Evolutionary conservation across 148 eudicot genomes (phyloP).

Genomic region (Camellia granthamiana): DNA sequence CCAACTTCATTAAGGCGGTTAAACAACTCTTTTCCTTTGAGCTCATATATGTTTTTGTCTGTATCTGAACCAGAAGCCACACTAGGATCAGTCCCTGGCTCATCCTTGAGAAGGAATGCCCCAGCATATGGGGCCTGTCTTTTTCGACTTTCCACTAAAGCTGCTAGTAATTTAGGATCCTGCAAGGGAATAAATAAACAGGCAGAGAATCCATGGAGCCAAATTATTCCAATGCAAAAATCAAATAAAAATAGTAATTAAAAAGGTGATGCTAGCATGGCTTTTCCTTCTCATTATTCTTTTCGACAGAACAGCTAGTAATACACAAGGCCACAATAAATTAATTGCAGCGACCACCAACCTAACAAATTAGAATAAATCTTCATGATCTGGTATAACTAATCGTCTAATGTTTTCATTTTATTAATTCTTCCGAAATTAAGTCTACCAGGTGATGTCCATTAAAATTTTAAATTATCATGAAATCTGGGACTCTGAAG

Average conservation of each 20-base stretch:
- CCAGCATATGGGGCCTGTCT: slow-evolving; percentile 97
- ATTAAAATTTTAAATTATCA: not conserved
- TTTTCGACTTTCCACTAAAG: slow-evolving; percentile 78
- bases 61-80: slow-evolving; percentile 46
- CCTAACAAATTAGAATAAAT: not conserved
- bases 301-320: not conserved
- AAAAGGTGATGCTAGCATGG: not conserved
- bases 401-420: too few relatives aligned
- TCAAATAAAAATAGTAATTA: not conserved
- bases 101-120: slow-evolving; percentile 91
- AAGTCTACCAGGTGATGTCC: not conserved
- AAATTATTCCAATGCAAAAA: not conserved
- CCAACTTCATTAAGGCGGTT: slow-evolving; percentile 94
- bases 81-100: slow-evolving; percentile 48
- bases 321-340: not conserved
- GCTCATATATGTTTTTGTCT: slow-evolving; percentile 68
- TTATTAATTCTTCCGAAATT: not conserved
- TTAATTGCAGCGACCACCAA: not conserved
- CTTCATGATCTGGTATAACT: too few relatives aligned
- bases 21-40: slow-evolving; percentile 82
- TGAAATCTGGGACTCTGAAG: not conserved
- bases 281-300: not conserved
- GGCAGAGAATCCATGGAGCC: not conserved
- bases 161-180: slow-evolving; percentile 93
- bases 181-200: slow-evolving; percentile 15